Evolutionary conservation across 768 basidiomycete genomes (phyloP).

Genomic region (Lactarius tabidus): DNA sequence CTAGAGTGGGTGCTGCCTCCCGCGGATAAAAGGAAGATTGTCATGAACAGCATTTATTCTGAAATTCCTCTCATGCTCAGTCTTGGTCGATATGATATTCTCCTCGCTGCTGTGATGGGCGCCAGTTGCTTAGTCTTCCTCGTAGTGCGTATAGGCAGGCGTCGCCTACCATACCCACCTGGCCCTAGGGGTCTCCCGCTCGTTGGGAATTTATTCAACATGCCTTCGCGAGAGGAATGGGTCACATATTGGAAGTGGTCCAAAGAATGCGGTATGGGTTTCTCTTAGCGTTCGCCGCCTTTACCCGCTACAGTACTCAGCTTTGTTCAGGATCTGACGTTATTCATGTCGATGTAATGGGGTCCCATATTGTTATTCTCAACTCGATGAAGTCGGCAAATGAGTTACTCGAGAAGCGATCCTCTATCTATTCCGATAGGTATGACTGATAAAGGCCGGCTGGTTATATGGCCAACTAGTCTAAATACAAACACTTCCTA

Average conservation of each 20-base stretch:
- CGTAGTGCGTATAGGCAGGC: neutral
- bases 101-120: neutral
- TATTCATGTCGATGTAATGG: neutral
- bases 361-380: neutral
- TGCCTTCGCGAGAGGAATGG: constrained; percentile 23
- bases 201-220: constrained; percentile 28
- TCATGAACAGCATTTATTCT: too few species aligned
- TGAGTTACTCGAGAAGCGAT: constrained; percentile 15
- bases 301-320: too few species aligned
- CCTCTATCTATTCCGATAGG: constrained; percentile 14
- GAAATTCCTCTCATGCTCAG: neutral
- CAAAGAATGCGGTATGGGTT: constrained; percentile 17
- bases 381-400: constrained; percentile 4
- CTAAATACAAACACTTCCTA: neutral
- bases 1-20: neutral
- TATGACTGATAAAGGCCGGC: neutral
- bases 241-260: constrained; percentile 26
- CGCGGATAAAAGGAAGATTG: neutral
- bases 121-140: neutral
- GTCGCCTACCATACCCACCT: constrained; percentile 19
- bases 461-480: neutral
- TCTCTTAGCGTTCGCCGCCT: too few species aligned
- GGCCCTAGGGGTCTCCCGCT: constrained; percentile 27
- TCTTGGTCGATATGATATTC: neutral
- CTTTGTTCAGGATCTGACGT: constrained; percentile 1